phyloP scores from a whole-genome alignment of 2,329 filamentous ascomycete genomes.

The Colletotrichum sp. region DNA sequence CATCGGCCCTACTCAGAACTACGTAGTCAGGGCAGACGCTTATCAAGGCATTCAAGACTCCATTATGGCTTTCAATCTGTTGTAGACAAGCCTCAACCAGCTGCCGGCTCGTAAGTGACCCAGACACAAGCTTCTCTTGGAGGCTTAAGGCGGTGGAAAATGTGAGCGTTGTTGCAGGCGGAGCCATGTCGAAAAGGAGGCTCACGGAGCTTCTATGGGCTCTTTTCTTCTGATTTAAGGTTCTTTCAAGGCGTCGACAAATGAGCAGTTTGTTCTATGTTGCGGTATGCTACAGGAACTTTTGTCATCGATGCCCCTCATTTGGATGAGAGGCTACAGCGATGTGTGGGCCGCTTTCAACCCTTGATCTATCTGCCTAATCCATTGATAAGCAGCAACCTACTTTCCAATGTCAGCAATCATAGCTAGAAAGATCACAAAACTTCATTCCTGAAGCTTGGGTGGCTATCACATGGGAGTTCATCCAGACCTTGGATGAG shows the following conservation, averaged over 20 bases:
- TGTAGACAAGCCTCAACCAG: conserved; percentile 22
- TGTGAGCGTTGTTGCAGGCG: background rate
- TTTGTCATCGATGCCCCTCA: background rate
- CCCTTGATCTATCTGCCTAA: background rate
- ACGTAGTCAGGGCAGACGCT: conserved; percentile 39
- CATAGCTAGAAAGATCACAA: background rate
- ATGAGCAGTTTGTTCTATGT: background rate
- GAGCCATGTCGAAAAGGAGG: background rate
- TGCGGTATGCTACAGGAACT: background rate
- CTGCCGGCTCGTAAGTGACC: conserved; percentile 23
- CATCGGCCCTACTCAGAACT: conserved; percentile 36
- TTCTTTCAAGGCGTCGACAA: background rate
- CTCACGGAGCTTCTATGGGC: background rate
- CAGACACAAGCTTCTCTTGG: conserved; percentile 1
- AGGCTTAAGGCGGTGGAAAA: conserved; percentile 3
- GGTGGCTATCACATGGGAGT: background rate
- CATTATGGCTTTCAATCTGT: conserved; percentile 28
- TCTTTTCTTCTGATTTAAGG: background rate
- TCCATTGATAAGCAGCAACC: background rate
- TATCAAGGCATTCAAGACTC: conserved; percentile 35
- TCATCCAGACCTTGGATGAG: background rate
- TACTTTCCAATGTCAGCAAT: background rate
- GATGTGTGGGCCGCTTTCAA: background rate
- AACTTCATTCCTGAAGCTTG: background rate
- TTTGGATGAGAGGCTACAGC: background rate